Evolutionary conservation across 352 stramenopile species (phyloP).

Genomic region (Halophytophthora batemanensis): DNA sequence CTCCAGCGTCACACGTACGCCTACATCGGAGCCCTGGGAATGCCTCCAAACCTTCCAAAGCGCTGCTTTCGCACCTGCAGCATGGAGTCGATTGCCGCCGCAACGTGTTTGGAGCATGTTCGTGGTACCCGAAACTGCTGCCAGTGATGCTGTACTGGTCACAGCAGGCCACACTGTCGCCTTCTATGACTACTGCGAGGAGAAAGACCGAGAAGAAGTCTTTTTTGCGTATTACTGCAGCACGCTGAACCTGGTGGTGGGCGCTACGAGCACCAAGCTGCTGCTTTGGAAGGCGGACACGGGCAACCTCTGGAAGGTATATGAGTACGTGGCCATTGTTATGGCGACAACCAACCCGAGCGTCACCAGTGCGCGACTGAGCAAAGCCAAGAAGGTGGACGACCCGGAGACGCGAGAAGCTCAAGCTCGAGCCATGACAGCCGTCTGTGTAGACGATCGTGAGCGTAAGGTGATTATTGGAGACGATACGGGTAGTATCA

Average conservation of each 20-base stretch:
- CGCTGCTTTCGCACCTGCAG: slow-evolving; percentile 1
- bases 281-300: slow-evolving; percentile 61
- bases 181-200: slow-evolving; percentile 64
- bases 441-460: slow-evolving; percentile 78
- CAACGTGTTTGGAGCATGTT: slow-evolving; percentile 34
- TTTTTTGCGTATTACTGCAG: slow-evolving; percentile 57
- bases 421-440: slow-evolving; percentile 44
- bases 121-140: slow-evolving; percentile 39
- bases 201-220: slow-evolving; percentile 60
- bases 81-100: slow-evolving; percentile 18
- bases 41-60: slow-evolving; percentile 41
- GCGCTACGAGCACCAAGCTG: slow-evolving; percentile 48
- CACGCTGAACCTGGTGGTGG: slow-evolving; percentile 53
- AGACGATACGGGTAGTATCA: slow-evolving; percentile 59
- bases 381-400: slow-evolving; percentile 4
- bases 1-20: slow-evolving; percentile 44
- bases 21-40: slow-evolving; percentile 47
- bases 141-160: slow-evolving; percentile 56
- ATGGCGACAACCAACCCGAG: slow-evolving; percentile 14
- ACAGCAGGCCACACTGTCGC: slow-evolving; percentile 29
- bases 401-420: slow-evolving; percentile 17
- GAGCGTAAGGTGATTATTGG: slow-evolving; percentile 80
- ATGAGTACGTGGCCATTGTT: slow-evolving; percentile 42
- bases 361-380: slow-evolving; percentile 4
- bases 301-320: slow-evolving; percentile 49